Percentiles rank a stretch among this genome's conserved stretches.
phyloP scores from a whole-genome alignment of 2,329 filamentous ascomycete species.

The Penicillium sp. region DNA sequence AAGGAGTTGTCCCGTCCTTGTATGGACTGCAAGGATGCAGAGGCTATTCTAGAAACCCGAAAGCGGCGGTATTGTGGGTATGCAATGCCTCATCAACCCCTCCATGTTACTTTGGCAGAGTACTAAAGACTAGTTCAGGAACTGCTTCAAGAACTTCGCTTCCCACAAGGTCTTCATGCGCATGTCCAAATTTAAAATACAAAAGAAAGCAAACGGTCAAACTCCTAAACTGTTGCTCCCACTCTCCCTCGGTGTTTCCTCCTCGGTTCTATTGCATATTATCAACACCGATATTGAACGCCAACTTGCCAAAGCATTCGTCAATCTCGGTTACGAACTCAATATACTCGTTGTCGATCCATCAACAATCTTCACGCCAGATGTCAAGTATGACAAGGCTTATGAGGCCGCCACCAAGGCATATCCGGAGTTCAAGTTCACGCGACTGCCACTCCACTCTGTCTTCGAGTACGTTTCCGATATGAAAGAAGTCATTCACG shows the following conservation, averaged over 20 bases:
- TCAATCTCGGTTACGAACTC: conserved; percentile 68
- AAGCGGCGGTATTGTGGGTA: conserved; percentile 63
- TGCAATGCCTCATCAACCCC: conserved; percentile 23
- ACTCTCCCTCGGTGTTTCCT: conserved; percentile 81
- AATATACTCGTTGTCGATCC: conserved; percentile 47
- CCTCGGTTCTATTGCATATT: conserved; percentile 73
- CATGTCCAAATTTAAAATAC: conserved; percentile 60
- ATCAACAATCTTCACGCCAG: conserved; percentile 29
- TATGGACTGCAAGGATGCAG: conserved; percentile 57
- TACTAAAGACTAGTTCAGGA: conserved; percentile 46
- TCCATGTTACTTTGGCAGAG: not conserved
- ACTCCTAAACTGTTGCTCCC: conserved; percentile 69
- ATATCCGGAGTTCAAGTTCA: conserved; percentile 69
- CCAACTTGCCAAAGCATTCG: conserved; percentile 54
- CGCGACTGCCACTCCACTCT: conserved; percentile 63
- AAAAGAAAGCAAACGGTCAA: conserved; percentile 37
- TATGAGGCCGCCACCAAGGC: conserved; percentile 54
- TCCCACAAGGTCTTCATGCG: conserved; percentile 79
- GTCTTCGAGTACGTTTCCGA: conserved; percentile 53
- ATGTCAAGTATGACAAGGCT: conserved; percentile 29
- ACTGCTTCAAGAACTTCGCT: conserved; percentile 79
- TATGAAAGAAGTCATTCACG: conserved; percentile 35
- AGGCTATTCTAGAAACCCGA: conserved; percentile 58
- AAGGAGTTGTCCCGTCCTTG: conserved; percentile 48
- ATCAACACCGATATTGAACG: conserved; percentile 68